A percentile compares a stretch with the other conserved stretches of the same genome.
These are phyloP conservation scores for Melaleuca quinquenervia DNA, from an alignment of 345 rosid species.

Conservation along the genomic window DNA sequence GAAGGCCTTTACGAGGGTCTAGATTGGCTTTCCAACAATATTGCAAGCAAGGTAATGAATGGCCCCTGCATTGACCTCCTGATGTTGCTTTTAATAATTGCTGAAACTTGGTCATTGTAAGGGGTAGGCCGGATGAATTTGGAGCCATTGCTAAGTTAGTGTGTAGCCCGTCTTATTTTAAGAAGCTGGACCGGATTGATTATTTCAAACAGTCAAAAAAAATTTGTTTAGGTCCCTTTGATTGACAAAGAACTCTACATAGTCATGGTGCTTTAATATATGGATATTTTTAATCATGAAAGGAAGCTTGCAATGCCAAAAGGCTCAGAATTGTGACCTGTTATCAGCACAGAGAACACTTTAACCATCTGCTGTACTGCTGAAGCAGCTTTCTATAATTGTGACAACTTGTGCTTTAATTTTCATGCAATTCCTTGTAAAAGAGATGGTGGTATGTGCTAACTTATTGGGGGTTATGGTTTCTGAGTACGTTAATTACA, in stretches of 20 bases:
- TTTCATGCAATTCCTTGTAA: background rate
- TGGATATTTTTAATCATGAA: background rate
- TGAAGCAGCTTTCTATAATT: background rate
- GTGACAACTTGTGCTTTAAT: background rate
- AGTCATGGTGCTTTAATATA: background rate
- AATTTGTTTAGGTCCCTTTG: background rate
- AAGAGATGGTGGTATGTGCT: background rate
- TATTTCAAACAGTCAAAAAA: background rate
- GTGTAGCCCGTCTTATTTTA: background rate
- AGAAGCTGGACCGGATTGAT: background rate
- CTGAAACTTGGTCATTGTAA: background rate
- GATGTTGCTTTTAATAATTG: background rate
- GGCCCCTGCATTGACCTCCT: background rate
- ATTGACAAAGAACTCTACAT: background rate
- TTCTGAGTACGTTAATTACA: background rate
- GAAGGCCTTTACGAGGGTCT: constrained; percentile 80
- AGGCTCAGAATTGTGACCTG: background rate
- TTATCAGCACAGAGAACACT: background rate
- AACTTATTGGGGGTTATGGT: background rate
- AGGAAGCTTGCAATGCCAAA: background rate
- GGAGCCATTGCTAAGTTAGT: background rate
- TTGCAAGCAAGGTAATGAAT: constrained; percentile 38
- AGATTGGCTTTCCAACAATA: constrained; percentile 84
- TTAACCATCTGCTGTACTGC: background rate
- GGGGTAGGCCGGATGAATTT: background rate